Percentiles rank a stretch among this genome's conserved stretches.
phyloP scores from a whole-genome alignment of 345 rosid genomes.

The Eucalyptus shirleyi region DNA sequence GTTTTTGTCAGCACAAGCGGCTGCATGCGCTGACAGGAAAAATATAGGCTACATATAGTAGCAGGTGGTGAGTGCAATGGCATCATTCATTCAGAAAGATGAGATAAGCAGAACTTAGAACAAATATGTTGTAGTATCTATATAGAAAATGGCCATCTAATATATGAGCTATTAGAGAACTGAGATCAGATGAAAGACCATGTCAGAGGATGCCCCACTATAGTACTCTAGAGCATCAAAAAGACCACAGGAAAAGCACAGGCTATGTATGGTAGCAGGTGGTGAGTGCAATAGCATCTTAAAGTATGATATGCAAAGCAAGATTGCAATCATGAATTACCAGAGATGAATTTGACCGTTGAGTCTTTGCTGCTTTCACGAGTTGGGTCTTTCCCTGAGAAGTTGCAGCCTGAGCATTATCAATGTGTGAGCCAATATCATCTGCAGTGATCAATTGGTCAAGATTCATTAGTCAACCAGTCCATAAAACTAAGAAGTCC shows the following conservation, averaged over 20 bases:
- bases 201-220: neutral
- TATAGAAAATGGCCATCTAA: neutral
- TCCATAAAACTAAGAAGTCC: neutral
- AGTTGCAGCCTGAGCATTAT: constrained; percentile 63
- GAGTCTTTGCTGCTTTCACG: constrained; percentile 69
- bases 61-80: neutral
- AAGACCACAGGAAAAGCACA: no score
- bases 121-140: neutral
- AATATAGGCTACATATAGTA: neutral
- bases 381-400: constrained; percentile 72
- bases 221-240: neutral
- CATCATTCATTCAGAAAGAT: neutral
- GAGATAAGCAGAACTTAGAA: neutral
- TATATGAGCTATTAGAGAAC: neutral
- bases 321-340: constrained; percentile 13
- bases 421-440: constrained; percentile 73
- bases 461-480: neutral
- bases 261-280: neutral
- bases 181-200: neutral
- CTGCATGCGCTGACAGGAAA: neutral
- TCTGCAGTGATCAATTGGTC: constrained; percentile 24
- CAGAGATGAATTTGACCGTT: constrained; percentile 88
- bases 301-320: neutral
- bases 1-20: neutral
- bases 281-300: neutral